Conservation (phyloP, 2,329 filamentous ascomycete genomes). For the Bipolaris oryzae region DNA sequence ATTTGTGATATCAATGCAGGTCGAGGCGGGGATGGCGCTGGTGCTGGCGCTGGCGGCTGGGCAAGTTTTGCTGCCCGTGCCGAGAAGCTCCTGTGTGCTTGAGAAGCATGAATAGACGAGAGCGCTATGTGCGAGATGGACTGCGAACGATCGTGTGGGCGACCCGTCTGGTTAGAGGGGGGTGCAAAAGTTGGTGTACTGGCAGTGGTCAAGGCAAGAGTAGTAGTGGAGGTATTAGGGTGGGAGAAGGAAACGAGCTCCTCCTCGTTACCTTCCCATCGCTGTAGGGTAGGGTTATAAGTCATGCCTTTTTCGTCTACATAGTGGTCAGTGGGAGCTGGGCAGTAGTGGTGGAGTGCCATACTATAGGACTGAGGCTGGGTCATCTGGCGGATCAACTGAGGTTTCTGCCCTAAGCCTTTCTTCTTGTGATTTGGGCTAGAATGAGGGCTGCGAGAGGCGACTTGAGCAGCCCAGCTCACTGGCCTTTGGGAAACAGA, state of each 20-base stretch:
- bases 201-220: slow-evolving; percentile 47
- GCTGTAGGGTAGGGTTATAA: slow-evolving; percentile 84
- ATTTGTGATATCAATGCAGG: slow-evolving; percentile 91
- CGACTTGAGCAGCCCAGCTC: slow-evolving; percentile 65
- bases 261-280: slow-evolving; percentile 97
- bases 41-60: slow-evolving; percentile 53
- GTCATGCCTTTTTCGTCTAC: slow-evolving; percentile 91
- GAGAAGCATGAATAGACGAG: slow-evolving; percentile 33
- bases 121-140: slow-evolving; percentile 52
- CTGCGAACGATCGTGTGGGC: slow-evolving; percentile 45
- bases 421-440: slow-evolving; percentile 57
- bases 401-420: slow-evolving; percentile 72
- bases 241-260: slow-evolving; percentile 74
- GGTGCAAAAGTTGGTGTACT: slow-evolving; percentile 50
- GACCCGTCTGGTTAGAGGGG: slow-evolving; percentile 34
- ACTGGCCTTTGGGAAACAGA: slow-evolving; percentile 60
- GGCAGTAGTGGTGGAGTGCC: slow-evolving; percentile 38
- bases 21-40: slow-evolving; percentile 56
- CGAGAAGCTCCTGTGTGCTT: slow-evolving; percentile 50
- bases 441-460: slow-evolving; percentile 57
- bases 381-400: slow-evolving; percentile 84
- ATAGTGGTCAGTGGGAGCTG: slow-evolving; percentile 20
- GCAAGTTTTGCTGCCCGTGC: slow-evolving; percentile 42
- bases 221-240: slow-evolving; percentile 55
- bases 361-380: slow-evolving; percentile 81